Base-by-base conservation (phyloP, 352 stramenopile species). In the Phytophthora capsici region DNA sequence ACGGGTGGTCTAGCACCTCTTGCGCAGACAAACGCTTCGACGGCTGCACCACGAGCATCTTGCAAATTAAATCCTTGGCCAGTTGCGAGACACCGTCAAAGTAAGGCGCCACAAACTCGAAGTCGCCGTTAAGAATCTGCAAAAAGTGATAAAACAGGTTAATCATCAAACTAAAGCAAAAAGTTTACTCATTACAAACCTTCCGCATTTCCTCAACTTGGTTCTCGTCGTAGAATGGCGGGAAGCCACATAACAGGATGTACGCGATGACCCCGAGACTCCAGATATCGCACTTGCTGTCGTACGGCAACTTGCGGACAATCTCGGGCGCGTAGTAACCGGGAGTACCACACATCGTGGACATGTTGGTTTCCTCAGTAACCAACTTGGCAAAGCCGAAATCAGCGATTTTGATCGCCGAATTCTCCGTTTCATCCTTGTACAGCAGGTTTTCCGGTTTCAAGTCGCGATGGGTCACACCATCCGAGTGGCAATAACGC, bases 391-490 rank as follows among this genome's bases (percentile, higher is more conserved):
- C 86, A 45, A 95, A 93, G 9, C 85, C 87, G 74, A 98, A 98
- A 66, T 98, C 93, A 7, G 91, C 92, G 52, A 98, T 93, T 75
- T 99, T 99, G 65, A 99, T 96, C 52, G 87, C 66, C 6, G 95
- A 86, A 60, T 94, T 83, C 36, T 97, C 84, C 16, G 77, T 88
- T 22, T 85, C 77, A 68, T 89, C 77, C 6, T 83, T 68, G 50
- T 99, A 93, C 23, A 99, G 75, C 34, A 99, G 73, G 74, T 99
- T 99, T 79, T 99, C 94, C 12, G 97, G 95, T 70, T 99, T 99
- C 52, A 99, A 83, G 71, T 99, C 96, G n/a, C 94, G 89, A 43
- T 99, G 96, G 12, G 97, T 96, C 60, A 99, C 89, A 44, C 91
- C 80, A 57, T 80, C 53, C 6, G 63, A 59, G 75, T 98, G 93